These are phyloP conservation scores for Eimeria maxima DNA, from an alignment of 169 alveolate genomes.

Conservation along the genomic window DNA sequence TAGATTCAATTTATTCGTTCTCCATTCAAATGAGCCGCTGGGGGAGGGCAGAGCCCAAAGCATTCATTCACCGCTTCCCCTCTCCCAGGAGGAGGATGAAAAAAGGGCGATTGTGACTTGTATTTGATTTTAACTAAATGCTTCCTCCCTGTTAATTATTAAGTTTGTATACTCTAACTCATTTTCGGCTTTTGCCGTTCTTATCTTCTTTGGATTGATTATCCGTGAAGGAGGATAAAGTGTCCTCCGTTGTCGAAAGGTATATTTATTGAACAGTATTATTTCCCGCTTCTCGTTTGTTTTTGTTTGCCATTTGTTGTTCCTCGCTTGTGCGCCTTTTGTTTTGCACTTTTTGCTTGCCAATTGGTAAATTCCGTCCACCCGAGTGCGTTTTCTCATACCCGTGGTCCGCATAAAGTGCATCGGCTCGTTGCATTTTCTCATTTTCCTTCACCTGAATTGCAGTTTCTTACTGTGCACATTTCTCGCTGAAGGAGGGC, in stretches of 20 bases:
- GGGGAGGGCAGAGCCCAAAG: too few species aligned
- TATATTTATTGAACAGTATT: neutral
- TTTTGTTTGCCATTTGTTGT: too few species aligned
- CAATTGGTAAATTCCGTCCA: too few species aligned
- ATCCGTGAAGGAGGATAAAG: neutral
- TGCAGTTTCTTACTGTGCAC: too few species aligned
- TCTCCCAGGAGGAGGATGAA: neutral
- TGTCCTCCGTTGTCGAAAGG: neutral
- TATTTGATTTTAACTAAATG: too few species aligned
- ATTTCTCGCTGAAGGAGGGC: too few species aligned
- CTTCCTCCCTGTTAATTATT: neutral
- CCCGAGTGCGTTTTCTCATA: too few species aligned
- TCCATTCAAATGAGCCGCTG: too few species aligned
- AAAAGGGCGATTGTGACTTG: neutral
- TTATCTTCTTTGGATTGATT: neutral
- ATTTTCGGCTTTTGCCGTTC: neutral
- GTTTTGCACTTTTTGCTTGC: too few species aligned
- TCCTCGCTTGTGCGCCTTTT: neutral
- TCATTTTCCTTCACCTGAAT: too few species aligned
- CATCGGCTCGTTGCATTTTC: neutral
- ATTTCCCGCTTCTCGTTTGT: neutral
- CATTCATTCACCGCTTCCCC: neutral
- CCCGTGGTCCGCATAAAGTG: neutral
- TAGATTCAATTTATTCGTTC: neutral
- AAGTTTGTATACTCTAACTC: too few species aligned